Evolutionary conservation across 345 rosid genomes (phyloP).

Genomic region (Eucalyptus erythrocorys): DNA sequence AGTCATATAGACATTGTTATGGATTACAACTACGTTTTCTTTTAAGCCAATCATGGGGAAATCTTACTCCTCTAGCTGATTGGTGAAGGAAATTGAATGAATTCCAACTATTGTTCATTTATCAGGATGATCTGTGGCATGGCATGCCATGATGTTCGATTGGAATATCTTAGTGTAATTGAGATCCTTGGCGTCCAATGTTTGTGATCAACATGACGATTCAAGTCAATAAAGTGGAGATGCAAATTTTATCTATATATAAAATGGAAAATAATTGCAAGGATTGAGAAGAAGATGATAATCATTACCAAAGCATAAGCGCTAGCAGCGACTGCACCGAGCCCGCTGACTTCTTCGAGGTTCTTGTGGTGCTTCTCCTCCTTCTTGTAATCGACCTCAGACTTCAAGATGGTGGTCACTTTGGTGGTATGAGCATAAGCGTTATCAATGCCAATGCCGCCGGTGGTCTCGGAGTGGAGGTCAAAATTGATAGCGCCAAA

Average conservation of each 20-base stretch:
- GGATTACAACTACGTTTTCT: not conserved
- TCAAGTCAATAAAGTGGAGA: not conserved
- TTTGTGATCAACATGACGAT: not conserved
- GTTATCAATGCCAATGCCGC: not conserved
- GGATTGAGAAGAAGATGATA: too few species aligned
- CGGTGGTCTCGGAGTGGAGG: conserved; percentile 8
- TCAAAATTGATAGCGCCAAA: too few species aligned
- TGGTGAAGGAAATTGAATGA: not conserved
- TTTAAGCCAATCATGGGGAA: not conserved
- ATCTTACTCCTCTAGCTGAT: not conserved
- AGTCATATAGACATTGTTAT: not conserved
- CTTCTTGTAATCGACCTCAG: conserved; percentile 17
- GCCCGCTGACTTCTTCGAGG: conserved; percentile 34
- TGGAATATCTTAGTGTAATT: not conserved
- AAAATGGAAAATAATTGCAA: not conserved
- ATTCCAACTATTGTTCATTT: not conserved
- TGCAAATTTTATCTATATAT: not conserved
- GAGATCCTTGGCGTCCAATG: not conserved
- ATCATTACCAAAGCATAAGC: conserved; percentile 41
- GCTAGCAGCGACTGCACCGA: conserved; percentile 28
- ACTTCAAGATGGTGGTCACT: not conserved
- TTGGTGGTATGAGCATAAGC: not conserved
- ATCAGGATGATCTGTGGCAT: not conserved
- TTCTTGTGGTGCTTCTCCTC: conserved; percentile 64
- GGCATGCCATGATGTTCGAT: not conserved